phyloP scores from a whole-genome alignment of 495 filamentous ascomycete genomes.

The Pseudomonodictys pantanalensis region DNA sequence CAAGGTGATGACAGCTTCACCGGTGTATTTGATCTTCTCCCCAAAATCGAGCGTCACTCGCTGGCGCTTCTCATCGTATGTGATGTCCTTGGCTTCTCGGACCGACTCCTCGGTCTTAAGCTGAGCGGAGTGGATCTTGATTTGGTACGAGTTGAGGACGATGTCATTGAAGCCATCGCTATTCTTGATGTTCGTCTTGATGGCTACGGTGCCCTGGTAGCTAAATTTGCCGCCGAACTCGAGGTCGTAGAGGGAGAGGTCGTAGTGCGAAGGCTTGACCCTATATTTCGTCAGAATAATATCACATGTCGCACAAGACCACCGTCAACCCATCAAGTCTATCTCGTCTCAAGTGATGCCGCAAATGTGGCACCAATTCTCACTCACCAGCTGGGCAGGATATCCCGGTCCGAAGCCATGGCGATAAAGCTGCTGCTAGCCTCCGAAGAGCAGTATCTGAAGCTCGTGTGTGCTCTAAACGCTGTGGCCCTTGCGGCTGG shows the following conservation, averaged over 20 bases:
- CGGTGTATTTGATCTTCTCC: conserved; percentile 58
- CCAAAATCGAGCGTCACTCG: conserved; percentile 71
- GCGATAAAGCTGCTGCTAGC: conserved; percentile 8
- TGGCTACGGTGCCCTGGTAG: conserved; percentile 76
- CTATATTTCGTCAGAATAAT: conserved; percentile 37
- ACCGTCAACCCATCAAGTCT: neutral
- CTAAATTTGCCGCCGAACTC: conserved; percentile 69
- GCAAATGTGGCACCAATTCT: neutral
- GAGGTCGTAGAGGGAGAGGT: conserved; percentile 74
- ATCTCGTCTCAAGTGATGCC: neutral
- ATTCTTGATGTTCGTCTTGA: conserved; percentile 58
- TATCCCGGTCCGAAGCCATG: conserved; percentile 33
- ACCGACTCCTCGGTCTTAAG: conserved; percentile 45
- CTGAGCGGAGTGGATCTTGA: conserved; percentile 57
- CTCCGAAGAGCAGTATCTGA: conserved; percentile 18
- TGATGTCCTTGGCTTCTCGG: conserved; percentile 61
- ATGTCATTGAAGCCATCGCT: conserved; percentile 59
- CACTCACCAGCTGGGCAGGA: conserved; percentile 30
- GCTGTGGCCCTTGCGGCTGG: neutral
- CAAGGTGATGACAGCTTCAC: conserved; percentile 64
- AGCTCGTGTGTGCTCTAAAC: neutral
- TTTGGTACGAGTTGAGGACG: conserved; percentile 67
- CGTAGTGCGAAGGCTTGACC: conserved; percentile 82
- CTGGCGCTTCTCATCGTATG: conserved; percentile 77
- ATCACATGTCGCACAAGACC: conserved; percentile 2